phyloP scores from a whole-genome alignment of 2,329 filamentous ascomycete genomes.

The Diaporthe eres region DNA sequence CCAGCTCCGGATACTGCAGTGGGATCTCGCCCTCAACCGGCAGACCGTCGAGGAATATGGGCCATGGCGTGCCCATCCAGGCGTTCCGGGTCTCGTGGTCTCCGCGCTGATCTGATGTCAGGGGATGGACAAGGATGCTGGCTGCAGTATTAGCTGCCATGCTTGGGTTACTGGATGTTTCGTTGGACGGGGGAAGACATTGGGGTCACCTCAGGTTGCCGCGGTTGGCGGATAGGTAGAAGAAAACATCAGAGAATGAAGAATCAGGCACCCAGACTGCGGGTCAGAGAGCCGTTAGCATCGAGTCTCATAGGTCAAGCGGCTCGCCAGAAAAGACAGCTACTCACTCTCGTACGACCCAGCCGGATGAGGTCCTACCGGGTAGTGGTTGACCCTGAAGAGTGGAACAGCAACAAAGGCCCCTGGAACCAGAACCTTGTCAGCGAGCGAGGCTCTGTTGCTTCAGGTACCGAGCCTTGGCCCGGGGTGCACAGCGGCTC shows the following conservation, averaged over 20 bases:
- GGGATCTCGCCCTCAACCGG: conserved; percentile 48
- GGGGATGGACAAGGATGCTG: conserved; percentile 51
- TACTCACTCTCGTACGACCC: conserved; percentile 53
- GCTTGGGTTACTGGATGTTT: not conserved
- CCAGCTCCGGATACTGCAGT: conserved; percentile 51
- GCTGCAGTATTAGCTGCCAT: not conserved
- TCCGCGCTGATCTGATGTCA: conserved; percentile 50
- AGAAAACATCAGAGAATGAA: conserved; percentile 54
- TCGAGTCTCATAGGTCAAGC: not conserved
- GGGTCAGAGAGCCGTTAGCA: not conserved
- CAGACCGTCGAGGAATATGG: conserved; percentile 50
- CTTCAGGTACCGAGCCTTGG: not conserved
- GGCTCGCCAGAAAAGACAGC: not conserved
- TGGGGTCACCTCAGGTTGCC: conserved; percentile 48
- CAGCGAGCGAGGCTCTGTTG: not conserved
- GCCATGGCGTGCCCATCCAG: conserved; percentile 53
- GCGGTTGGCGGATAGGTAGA: conserved; percentile 51
- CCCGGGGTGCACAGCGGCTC: too few species aligned
- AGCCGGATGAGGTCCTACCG: conserved; percentile 52
- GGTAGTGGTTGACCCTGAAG: conserved; percentile 51
- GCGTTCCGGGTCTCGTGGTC: conserved; percentile 52
- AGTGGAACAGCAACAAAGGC: conserved; percentile 53
- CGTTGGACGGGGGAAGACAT: too few species aligned
- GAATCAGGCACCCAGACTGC: conserved; percentile 53
- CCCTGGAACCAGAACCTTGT: conserved; percentile 42